Percentiles rank a stretch among this genome's conserved stretches.
These are phyloP conservation scores for Pichia insulana DNA, from an alignment of 805 yeast genomes.

Conservation along the genomic window DNA sequence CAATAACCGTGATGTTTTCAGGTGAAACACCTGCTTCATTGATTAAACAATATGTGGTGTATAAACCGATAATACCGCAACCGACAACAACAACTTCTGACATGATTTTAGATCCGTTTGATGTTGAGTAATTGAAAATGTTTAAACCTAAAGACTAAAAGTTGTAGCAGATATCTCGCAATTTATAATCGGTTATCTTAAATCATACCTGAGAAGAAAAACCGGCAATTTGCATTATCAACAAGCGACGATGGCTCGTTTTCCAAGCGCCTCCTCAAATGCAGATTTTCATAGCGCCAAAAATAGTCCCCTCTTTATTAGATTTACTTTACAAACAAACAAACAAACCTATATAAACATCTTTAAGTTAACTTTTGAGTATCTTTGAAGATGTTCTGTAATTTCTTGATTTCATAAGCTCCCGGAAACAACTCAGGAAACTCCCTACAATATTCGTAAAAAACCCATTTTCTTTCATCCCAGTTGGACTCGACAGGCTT, in stretches of 20 bases:
- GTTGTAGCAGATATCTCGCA: too few relatives aligned
- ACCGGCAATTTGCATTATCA: too few relatives aligned
- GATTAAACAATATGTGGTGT: conserved; percentile 46
- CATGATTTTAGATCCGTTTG: conserved; percentile 1
- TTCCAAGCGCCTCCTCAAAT: too few relatives aligned
- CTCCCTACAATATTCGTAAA: conserved; percentile 24
- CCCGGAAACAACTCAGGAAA: conserved; percentile 33
- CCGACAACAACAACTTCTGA: conserved; percentile 30
- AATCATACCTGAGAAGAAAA: too few relatives aligned
- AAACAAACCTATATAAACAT: too few relatives aligned
- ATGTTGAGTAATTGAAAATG: too few relatives aligned
- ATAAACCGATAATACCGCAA: conserved; percentile 60
- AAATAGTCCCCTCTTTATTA: too few relatives aligned
- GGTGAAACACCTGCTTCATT: conserved; percentile 33
- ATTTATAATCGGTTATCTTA: too few relatives aligned
- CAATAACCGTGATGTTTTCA: conserved; percentile 45
- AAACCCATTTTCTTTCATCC: conserved; percentile 35
- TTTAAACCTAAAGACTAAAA: too few relatives aligned
- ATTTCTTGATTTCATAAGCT: conserved; percentile 8
- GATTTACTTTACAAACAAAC: too few relatives aligned
- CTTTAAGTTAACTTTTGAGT: conserved; percentile 8
- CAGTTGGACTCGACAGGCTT: conserved; percentile 31
- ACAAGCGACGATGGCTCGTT: too few relatives aligned
- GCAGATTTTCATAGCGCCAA: too few relatives aligned
- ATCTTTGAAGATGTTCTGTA: conserved; percentile 10